phyloP scores from a whole-genome alignment of 73 alveolate species.

The Paramecium biaurelia region DNA sequence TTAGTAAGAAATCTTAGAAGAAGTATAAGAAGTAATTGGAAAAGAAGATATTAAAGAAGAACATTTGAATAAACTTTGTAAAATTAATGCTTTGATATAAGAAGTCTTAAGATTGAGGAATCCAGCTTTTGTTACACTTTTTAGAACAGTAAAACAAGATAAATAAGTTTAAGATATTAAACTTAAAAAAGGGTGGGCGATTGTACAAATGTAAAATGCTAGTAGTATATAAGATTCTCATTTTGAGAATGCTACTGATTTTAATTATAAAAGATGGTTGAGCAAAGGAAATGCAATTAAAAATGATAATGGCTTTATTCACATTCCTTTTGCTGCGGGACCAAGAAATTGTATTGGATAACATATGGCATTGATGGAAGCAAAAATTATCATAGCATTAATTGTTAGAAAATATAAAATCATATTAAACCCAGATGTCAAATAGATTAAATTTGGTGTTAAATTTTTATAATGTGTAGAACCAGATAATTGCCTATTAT shows the following conservation, averaged over 20 bases:
- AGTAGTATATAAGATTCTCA: neutral
- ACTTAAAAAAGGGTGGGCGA: neutral
- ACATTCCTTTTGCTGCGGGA: constrained; percentile 56
- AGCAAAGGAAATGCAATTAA: constrained; percentile 9
- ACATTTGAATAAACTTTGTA: neutral
- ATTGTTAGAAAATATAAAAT: neutral
- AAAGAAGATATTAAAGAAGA: neutral
- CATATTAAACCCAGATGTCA: neutral
- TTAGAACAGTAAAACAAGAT: neutral
- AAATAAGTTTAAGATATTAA: neutral
- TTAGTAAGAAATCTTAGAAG: neutral
- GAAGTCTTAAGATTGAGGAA: constrained; percentile 24
- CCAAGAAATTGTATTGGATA: constrained; percentile 61
- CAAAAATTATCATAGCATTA: constrained; percentile 31
- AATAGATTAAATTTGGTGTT: neutral
- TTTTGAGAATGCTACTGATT: constrained; percentile 27
- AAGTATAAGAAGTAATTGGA: neutral
- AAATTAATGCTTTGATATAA: neutral
- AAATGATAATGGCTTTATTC: constrained; percentile 39
- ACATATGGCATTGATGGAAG: constrained; percentile 64
- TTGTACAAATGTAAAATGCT: neutral
- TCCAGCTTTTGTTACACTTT: neutral
- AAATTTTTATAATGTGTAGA: neutral
- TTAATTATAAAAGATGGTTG: constrained; percentile 41
- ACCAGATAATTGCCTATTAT: neutral